phyloP scores from a whole-genome alignment of 495 filamentous ascomycete genomes.

The Umbilicaria muhlenbergii region DNA sequence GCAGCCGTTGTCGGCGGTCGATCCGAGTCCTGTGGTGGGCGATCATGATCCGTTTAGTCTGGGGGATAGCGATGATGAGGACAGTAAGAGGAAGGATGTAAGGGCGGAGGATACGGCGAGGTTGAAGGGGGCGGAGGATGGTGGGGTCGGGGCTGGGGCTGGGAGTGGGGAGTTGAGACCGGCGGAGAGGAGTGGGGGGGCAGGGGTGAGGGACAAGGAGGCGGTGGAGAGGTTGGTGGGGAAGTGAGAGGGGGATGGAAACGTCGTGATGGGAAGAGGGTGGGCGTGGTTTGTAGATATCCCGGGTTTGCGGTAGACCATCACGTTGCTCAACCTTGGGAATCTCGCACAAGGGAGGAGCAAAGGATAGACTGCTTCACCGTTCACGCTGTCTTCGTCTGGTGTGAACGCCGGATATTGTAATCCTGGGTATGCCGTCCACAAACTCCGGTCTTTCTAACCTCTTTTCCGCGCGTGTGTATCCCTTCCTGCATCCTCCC shows the following conservation, averaged over 20 bases:
- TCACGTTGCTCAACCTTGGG: no score
- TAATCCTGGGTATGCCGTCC: no score
- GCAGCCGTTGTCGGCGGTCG: slow-evolving; percentile 81
- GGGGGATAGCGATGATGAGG: slow-evolving; percentile 92
- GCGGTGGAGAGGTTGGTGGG: slow-evolving; percentile 26
- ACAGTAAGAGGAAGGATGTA: slow-evolving; percentile 49
- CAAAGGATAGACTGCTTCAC: no score
- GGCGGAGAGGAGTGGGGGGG: slow-evolving; percentile 18
- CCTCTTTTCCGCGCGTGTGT: no score
- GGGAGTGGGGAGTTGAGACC: slow-evolving; percentile 17
- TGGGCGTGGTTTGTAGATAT: slow-evolving; percentile 1
- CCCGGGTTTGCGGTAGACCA: no score
- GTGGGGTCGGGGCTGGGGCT: slow-evolving; percentile 16
- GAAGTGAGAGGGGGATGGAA: slow-evolving; percentile 12
- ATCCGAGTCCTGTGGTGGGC: slow-evolving; percentile 70
- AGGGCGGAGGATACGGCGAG: slow-evolving; percentile 51
- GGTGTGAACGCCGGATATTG: no score
- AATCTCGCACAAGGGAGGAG: no score
- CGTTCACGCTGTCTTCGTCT: no score
- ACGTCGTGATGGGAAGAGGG: background rate
- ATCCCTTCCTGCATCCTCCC: background rate
- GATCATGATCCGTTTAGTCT: slow-evolving; percentile 95
- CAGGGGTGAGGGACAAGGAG: slow-evolving; percentile 26
- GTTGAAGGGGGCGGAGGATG: slow-evolving; percentile 54
- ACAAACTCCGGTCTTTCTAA: no score